A percentile compares a stretch with the other conserved stretches of the same genome.
Evolutionary conservation across 306 rosid species (phyloP).

Genomic region (Inga leiocalycina): DNA sequence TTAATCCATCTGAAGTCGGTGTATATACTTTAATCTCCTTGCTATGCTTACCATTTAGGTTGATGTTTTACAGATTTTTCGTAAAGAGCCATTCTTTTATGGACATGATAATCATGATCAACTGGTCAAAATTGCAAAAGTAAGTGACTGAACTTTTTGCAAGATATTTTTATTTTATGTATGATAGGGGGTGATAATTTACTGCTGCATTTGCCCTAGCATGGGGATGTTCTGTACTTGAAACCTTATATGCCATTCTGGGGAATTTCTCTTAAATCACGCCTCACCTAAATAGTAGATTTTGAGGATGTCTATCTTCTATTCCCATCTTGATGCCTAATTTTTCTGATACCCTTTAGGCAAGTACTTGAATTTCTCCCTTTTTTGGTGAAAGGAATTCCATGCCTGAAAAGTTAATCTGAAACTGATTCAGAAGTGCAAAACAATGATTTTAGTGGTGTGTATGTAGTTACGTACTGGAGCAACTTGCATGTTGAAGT

Average conservation of each 20-base stretch:
- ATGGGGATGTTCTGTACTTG: not conserved
- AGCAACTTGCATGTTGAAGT: constrained; percentile 16
- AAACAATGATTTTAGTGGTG: constrained; percentile 8
- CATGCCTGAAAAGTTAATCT: not conserved
- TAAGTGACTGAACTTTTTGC: constrained; percentile 28
- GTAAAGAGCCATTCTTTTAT: constrained; percentile 97
- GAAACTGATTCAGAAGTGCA: constrained; percentile 11
- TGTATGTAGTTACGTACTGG: constrained; percentile 7
- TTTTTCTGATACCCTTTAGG: constrained; percentile 22
- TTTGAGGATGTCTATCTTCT: constrained; percentile 15
- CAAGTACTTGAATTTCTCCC: not conserved
- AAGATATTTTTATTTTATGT: not conserved
- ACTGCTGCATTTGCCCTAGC: not conserved
- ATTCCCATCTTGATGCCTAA: constrained; percentile 10
- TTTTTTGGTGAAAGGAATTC: not conserved
- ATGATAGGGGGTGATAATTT: not conserved
- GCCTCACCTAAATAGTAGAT: not conserved
- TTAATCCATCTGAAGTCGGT: constrained; percentile 27
- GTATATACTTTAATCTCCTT: constrained; percentile 26
- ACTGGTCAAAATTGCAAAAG: constrained; percentile 92
- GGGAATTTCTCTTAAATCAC: not conserved
- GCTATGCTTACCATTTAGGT: constrained; percentile 45
- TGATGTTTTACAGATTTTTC: constrained; percentile 73
- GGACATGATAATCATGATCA: constrained; percentile 95
- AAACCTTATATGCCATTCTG: not conserved